Evolutionary conservation across 495 filamentous ascomycete genomes (phyloP).

Genomic region (Trichocladium antarcticum): DNA sequence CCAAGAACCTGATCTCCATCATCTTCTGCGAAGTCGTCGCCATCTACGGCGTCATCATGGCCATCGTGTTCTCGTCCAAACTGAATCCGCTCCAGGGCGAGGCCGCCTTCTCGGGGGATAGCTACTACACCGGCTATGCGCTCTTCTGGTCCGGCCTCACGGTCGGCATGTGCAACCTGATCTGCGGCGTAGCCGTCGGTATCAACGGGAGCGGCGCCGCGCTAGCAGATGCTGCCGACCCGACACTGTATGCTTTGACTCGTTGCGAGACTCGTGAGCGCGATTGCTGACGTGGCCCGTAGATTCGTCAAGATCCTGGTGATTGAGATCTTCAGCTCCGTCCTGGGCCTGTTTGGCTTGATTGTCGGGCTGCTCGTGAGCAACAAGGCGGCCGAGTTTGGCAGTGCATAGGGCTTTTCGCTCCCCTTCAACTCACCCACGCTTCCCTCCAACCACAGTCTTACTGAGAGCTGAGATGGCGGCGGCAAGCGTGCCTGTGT

Average conservation of each 20-base stretch:
- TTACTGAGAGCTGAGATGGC: constrained; percentile 12
- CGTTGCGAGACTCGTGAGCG: not conserved
- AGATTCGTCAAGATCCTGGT: constrained; percentile 99
- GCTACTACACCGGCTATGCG: constrained; percentile 92
- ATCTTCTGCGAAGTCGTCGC: constrained; percentile 99
- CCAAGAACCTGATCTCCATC: constrained; percentile 98
- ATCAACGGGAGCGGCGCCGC: constrained; percentile 97
- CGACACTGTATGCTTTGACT: constrained; percentile 59
- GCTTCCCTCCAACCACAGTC: not conserved
- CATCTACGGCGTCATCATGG: constrained; percentile 99
- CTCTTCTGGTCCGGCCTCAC: constrained; percentile 93
- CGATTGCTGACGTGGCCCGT: constrained; percentile 16
- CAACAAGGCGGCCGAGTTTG: constrained; percentile 68
- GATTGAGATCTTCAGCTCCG: constrained; percentile 98
- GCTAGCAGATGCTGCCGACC: constrained; percentile 88
- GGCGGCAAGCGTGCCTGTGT: constrained; percentile 18
- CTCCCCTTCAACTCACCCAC: not conserved
- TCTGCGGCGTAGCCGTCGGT: constrained; percentile 93
- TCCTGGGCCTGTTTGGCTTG: constrained; percentile 92
- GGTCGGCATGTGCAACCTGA: constrained; percentile 86
- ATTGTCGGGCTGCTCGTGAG: constrained; percentile 87
- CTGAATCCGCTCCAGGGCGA: constrained; percentile 53
- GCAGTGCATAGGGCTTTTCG: constrained; percentile 24
- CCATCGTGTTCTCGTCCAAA: constrained; percentile 92
- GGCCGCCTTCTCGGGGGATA: constrained; percentile 55